phyloP scores from a whole-genome alignment of 169 alveolate species.

The Hepatocystis sp. region DNA sequence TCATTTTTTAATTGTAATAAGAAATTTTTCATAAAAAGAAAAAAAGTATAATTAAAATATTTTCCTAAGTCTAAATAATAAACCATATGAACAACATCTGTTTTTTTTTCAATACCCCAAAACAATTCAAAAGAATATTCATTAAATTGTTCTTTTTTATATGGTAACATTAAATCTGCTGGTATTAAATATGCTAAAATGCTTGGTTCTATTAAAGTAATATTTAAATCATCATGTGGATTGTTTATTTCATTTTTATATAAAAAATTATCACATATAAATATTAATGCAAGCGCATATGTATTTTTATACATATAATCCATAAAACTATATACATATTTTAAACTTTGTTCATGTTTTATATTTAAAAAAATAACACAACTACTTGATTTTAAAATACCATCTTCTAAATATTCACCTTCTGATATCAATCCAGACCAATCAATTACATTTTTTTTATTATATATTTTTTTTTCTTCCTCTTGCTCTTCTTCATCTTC shows the following conservation, averaged over 20 bases:
- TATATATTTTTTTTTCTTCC: too few relatives aligned
- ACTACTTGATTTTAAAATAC: constrained; percentile 23
- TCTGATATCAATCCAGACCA: too few relatives aligned
- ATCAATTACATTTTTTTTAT: too few relatives aligned
- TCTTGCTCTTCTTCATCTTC: too few relatives aligned
- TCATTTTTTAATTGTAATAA: constrained; percentile 26
- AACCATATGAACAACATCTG: constrained; percentile 56
- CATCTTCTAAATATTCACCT: not conserved
- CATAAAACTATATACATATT: constrained; percentile 35
- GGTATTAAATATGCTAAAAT: constrained; percentile 47
- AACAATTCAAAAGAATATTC: constrained; percentile 35
- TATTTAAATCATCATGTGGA: constrained; percentile 58
- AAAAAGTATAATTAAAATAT: constrained; percentile 67
- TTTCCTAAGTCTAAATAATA: constrained; percentile 67
- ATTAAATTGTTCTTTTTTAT: constrained; percentile 15
- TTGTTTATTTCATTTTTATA: constrained; percentile 67
- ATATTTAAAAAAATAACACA: constrained; percentile 52
- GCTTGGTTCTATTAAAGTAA: constrained; percentile 21
- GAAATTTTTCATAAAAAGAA: constrained; percentile 43
- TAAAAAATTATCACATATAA: constrained; percentile 52
- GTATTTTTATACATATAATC: constrained; percentile 42
- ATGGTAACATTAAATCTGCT: constrained; percentile 11
- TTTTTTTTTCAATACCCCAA: constrained; percentile 53
- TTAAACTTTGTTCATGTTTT: constrained; percentile 40
- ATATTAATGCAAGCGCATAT: constrained; percentile 42